Conservation (phyloP, 1,139 yeast species). For the Hansenula sp. region DNA sequence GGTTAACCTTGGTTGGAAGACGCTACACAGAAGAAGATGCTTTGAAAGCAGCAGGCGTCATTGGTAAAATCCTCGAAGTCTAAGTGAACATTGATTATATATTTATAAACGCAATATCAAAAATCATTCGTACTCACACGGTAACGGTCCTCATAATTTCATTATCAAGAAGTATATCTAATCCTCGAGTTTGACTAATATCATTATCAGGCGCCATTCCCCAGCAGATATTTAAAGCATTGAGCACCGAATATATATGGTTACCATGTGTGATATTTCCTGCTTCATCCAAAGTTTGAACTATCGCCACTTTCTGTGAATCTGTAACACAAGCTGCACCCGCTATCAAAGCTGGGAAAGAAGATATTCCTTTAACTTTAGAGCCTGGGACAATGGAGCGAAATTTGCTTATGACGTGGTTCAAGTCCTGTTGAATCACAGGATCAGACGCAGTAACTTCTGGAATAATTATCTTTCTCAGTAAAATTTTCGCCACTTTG, state of each 20-base stretch:
- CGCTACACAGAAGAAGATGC: slow-evolving; percentile 51
- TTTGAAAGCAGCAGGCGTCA: slow-evolving; percentile 37
- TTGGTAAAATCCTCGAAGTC: no score
- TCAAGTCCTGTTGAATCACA: slow-evolving; percentile 12
- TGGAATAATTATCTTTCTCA: slow-evolving; percentile 12
- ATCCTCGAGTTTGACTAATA: slow-evolving; percentile 9
- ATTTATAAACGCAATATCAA: no score
- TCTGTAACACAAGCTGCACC: no score
- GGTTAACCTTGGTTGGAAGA: slow-evolving; percentile 47
- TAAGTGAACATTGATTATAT: no score
- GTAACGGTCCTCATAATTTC: slow-evolving; percentile 10
- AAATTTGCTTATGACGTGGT: slow-evolving; percentile 4
- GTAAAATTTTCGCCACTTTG: slow-evolving; percentile 14
- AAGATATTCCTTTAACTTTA: slow-evolving; percentile 9
- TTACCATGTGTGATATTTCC: no score
- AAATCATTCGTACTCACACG: slow-evolving; percentile 1
- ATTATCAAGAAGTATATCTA: slow-evolving; percentile 13
- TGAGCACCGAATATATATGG: no score
- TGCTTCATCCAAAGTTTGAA: no score
- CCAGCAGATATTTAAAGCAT: slow-evolving; percentile 16
- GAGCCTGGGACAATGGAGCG: slow-evolving; percentile 5
- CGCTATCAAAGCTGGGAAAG: slow-evolving; percentile 19
- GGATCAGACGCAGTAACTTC: slow-evolving; percentile 6
- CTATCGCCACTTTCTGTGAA: no score
- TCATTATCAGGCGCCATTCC: slow-evolving; percentile 3